Percentiles rank a stretch among this genome's conserved stretches.
Conservation (phyloP, 768 basidiomycete species). For the Leucogyrophana mollusca region DNA sequence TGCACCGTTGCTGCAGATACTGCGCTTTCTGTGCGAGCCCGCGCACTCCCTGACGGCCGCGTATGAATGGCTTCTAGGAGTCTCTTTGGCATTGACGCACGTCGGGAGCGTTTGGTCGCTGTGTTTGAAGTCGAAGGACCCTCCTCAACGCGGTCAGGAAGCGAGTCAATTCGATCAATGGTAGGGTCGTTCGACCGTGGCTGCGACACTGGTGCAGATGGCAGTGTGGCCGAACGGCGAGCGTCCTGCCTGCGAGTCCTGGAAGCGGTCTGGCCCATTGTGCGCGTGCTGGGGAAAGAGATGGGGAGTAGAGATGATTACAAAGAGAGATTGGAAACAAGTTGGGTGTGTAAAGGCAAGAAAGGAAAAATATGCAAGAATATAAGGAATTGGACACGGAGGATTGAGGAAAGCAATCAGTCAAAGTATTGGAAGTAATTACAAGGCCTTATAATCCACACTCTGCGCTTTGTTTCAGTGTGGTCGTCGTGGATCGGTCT, state of each 20-base stretch:
- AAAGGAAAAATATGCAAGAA: constrained; percentile 3
- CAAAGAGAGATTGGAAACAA: constrained; percentile 1
- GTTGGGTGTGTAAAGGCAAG: constrained; percentile 1
- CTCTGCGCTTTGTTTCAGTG: too few species aligned
- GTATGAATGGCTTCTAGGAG: constrained; percentile 31
- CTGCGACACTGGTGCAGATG: constrained; percentile 10
- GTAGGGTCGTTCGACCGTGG: constrained; percentile 1
- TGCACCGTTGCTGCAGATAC: constrained; percentile 7
- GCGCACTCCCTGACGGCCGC: constrained; percentile 19
- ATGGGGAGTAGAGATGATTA: neutral
- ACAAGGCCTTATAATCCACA: too few species aligned
- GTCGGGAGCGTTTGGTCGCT: constrained; percentile 9
- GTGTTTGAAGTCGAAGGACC: neutral
- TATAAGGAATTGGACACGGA: constrained; percentile 1
- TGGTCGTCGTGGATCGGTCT: too few species aligned
- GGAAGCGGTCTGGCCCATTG: constrained; percentile 32
- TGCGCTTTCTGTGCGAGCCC: constrained; percentile 9
- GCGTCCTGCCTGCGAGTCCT: constrained; percentile 14
- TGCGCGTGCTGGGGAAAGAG: constrained; percentile 1
- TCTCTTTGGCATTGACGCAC: constrained; percentile 31
- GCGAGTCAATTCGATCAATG: neutral
- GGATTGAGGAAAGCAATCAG: neutral
- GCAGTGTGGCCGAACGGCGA: constrained; percentile 5
- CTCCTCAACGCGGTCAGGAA: neutral
- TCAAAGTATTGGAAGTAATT: neutral